A percentile compares a stretch with the other conserved stretches of the same genome.
These are phyloP conservation scores for Paxillus involutus DNA, from an alignment of 768 basidiomycete species.

Conservation along the genomic window DNA sequence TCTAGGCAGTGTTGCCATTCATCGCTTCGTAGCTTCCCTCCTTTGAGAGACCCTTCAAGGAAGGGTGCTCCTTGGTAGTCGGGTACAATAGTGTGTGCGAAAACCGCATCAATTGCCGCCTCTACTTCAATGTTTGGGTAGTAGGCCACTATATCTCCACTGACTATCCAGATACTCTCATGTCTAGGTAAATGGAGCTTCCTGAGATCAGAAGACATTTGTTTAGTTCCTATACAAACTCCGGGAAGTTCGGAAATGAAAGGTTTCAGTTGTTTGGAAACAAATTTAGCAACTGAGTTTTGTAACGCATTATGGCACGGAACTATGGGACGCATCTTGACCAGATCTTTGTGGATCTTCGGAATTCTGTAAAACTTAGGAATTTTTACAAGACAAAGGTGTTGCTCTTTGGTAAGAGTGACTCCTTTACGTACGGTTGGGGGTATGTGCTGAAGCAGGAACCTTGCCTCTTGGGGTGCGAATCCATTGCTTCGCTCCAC, in stretches of 20 bases:
- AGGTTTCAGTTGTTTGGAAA: no score
- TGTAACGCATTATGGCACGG: background rate
- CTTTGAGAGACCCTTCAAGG: background rate
- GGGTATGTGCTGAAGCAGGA: no score
- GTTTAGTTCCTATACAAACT: background rate
- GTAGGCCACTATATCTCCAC: slow-evolving; percentile 7
- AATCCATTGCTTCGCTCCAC: no score
- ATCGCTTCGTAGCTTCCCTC: background rate
- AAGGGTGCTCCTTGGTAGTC: background rate
- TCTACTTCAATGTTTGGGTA: slow-evolving; percentile 3
- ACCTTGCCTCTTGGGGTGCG: no score
- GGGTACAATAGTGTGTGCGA: no score
- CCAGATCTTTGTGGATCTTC: slow-evolving; percentile 1
- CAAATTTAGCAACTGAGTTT: no score
- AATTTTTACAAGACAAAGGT: background rate
- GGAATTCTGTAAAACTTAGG: slow-evolving; percentile 5
- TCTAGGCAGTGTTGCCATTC: background rate
- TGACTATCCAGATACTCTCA: background rate
- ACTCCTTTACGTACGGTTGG: no score
- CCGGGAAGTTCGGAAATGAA: background rate
- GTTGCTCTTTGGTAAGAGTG: no score
- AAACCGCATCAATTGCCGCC: background rate
- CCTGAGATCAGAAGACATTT: background rate
- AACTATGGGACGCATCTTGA: slow-evolving; percentile 3
- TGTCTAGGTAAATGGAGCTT: background rate